Conservation (phyloP, 805 yeast species). For the Candida sakaeoensis region DNA sequence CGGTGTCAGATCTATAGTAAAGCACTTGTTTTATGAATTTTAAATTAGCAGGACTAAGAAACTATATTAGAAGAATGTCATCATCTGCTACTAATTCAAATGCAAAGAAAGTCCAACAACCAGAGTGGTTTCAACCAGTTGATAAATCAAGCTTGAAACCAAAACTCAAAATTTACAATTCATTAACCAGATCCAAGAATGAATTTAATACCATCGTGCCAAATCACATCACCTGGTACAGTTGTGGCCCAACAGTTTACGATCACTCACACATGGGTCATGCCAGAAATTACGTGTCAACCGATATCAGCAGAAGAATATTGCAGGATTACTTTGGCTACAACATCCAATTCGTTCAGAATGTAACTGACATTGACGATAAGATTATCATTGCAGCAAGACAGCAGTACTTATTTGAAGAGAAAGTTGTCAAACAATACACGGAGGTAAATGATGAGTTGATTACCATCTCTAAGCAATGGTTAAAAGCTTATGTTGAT, state of each 20-base stretch:
- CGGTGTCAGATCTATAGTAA: background rate
- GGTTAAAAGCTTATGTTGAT: slow-evolving; percentile 46
- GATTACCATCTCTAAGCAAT: slow-evolving; percentile 33
- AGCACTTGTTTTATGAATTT: slow-evolving; percentile 7
- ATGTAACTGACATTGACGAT: slow-evolving; percentile 98
- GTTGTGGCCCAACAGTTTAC: slow-evolving; percentile 98
- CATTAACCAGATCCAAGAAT: slow-evolving; percentile 77
- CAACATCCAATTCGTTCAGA: slow-evolving; percentile 83
- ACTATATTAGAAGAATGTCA: slow-evolving; percentile 9
- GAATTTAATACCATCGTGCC: slow-evolving; percentile 68
- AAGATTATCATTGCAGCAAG: slow-evolving; percentile 94
- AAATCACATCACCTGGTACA: slow-evolving; percentile 83
- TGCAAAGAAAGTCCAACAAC: slow-evolving; percentile 32
- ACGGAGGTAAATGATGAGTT: slow-evolving; percentile 32
- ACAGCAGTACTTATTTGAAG: slow-evolving; percentile 74
- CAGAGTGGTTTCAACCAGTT: slow-evolving; percentile 30
- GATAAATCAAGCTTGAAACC: slow-evolving; percentile 15
- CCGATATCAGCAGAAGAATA: slow-evolving; percentile 88
- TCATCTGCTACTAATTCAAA: slow-evolving; percentile 4
- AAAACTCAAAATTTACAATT: slow-evolving; percentile 66
- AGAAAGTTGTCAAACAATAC: slow-evolving; percentile 38
- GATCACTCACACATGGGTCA: slow-evolving; percentile 98
- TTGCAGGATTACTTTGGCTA: slow-evolving; percentile 90
- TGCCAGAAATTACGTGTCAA: slow-evolving; percentile 93
- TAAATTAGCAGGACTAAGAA: background rate